Conservation (phyloP, 192 early-diverging fungal genomes). For the Diversispora eburnea region DNA sequence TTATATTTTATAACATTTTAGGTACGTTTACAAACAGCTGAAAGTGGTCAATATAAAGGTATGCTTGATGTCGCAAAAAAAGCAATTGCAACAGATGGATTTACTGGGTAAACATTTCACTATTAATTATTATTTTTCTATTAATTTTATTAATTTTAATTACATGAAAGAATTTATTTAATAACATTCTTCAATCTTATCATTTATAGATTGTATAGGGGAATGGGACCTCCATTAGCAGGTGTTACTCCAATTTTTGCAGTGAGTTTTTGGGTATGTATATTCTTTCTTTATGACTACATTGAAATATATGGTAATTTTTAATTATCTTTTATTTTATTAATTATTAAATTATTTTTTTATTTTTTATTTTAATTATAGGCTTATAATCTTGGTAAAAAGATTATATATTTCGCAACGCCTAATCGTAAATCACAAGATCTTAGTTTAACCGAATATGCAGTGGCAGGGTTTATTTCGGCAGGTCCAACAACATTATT, state of each 20-base stretch:
- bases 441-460: slow-evolving; percentile 73
- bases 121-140: background rate
- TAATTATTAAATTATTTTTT: background rate
- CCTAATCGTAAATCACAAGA: slow-evolving; percentile 54
- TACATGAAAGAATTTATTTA: no score
- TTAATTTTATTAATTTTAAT: background rate
- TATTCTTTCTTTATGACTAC: slow-evolving; percentile 7
- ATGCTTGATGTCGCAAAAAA: slow-evolving; percentile 88
- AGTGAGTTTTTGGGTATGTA: slow-evolving; percentile 82
- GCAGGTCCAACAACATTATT: slow-evolving; percentile 92
- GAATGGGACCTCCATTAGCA: slow-evolving; percentile 88
- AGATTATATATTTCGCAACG: slow-evolving; percentile 56
- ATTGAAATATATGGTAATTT: background rate
- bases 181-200: no score
- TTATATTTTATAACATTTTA: background rate
- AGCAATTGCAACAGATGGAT: slow-evolving; percentile 86
- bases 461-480: slow-evolving; percentile 91
- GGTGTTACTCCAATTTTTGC: slow-evolving; percentile 97
- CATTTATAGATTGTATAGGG: slow-evolving; percentile 71
- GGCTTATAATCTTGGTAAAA: slow-evolving; percentile 75
- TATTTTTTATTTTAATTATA: slow-evolving; percentile 7
- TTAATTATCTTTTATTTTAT: background rate
- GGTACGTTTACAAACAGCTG: slow-evolving; percentile 92
- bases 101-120: slow-evolving; percentile 52
- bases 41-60: slow-evolving; percentile 73